Percentiles rank a stretch among this genome's conserved stretches.
Evolutionary conservation across 2,329 filamentous ascomycete species (phyloP).

Genomic region (Xylariaceae sp.): DNA sequence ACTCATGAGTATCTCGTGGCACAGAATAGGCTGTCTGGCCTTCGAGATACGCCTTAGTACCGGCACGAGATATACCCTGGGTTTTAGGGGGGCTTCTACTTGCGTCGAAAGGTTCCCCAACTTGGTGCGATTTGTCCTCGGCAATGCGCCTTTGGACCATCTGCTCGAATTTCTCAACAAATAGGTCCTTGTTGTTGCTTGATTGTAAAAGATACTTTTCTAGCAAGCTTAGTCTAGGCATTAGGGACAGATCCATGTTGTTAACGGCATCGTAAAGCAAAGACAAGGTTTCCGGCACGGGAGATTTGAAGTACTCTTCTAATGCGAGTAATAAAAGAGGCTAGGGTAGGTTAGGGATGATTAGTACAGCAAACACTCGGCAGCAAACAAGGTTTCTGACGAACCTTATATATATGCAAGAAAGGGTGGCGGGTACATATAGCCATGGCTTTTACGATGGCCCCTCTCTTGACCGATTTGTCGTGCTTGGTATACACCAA

Average conservation of each 20-base stretch:
- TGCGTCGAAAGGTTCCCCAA: conserved; percentile 44
- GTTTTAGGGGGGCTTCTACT: conserved; percentile 47
- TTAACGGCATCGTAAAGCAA: conserved; percentile 92
- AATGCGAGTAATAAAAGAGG: conserved; percentile 85
- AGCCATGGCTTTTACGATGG: conserved; percentile 96
- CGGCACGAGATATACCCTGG: conserved; percentile 55
- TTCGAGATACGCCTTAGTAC: conserved; percentile 61
- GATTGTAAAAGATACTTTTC: conserved; percentile 85
- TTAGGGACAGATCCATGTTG: conserved; percentile 90
- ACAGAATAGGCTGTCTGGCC: conserved; percentile 68
- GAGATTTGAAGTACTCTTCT: conserved; percentile 95
- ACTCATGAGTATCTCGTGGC: conserved; percentile 94
- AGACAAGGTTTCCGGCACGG: conserved; percentile 81
- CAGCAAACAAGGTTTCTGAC: conserved; percentile 23
- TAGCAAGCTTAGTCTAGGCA: conserved; percentile 80
- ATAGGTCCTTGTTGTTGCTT: conserved; percentile 92
- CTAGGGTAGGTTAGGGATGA: conserved; percentile 41
- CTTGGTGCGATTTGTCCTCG: conserved; percentile 54
- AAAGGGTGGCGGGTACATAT: conserved; percentile 98
- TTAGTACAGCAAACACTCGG: background rate
- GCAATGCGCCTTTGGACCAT: conserved; percentile 83
- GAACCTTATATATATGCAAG: conserved; percentile 94
- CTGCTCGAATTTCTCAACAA: conserved; percentile 94
- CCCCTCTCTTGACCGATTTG: conserved; percentile 86
- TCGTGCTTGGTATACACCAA: conserved; percentile 98